Conservation (phyloP, 352 stramenopile genomes). For the Globisporangium irregulare region DNA sequence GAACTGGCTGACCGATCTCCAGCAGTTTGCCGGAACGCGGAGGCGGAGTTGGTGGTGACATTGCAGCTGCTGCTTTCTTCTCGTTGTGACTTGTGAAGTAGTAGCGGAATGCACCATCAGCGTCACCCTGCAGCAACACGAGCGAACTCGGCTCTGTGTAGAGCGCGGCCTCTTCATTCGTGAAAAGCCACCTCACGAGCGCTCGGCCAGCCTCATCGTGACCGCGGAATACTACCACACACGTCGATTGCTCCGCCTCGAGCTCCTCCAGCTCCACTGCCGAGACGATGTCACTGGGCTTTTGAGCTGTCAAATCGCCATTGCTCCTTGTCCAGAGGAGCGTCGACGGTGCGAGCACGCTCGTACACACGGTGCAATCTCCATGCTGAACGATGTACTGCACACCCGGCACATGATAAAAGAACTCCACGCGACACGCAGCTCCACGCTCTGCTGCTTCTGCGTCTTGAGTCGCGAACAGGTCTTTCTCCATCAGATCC, state of each 20-base stretch:
- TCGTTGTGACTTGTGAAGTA: conserved; percentile 7
- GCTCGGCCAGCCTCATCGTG: conserved; percentile 8
- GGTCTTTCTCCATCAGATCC: conserved; percentile 8
- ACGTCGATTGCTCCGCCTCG: conserved; percentile 68
- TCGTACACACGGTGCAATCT: conserved; percentile 40
- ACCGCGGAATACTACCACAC: conserved; percentile 24
- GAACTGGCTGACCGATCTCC: conserved; percentile 12
- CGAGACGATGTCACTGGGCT: background rate
- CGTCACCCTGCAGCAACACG: conserved; percentile 57
- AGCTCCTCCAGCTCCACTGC: conserved; percentile 44
- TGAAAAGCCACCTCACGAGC: conserved; percentile 32
- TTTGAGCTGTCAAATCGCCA: background rate
- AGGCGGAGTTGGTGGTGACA: background rate
- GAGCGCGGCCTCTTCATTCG: background rate
- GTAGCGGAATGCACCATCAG: conserved; percentile 48
- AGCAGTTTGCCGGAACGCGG: conserved; percentile 10
- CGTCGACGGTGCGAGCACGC: conserved; percentile 49
- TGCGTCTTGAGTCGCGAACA: conserved; percentile 2
- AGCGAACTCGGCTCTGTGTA: conserved; percentile 14
- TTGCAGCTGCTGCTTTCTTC: background rate
- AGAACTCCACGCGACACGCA: conserved; percentile 15
- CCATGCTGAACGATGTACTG: conserved; percentile 28
- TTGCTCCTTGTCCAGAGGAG: conserved; percentile 23
- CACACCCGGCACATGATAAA: conserved; percentile 36
- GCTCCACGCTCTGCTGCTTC: too few relatives aligned